These are phyloP conservation scores for Collybia sp. DNA, from an alignment of 768 basidiomycete genomes.

Conservation along the genomic window DNA sequence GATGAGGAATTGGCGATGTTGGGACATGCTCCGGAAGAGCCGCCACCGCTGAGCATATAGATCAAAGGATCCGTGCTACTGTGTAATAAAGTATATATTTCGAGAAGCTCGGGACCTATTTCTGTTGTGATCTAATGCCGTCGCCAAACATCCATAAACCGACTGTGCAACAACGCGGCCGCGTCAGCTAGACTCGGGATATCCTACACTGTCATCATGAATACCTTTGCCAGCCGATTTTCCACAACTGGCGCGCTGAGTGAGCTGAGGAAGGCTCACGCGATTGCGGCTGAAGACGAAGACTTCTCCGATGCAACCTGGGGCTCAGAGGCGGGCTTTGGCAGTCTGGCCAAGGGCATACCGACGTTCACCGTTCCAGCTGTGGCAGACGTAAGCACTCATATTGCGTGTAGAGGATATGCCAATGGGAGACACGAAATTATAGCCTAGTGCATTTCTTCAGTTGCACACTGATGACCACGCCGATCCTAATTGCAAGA, in stretches of 20 bases:
- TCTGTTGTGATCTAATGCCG: not conserved
- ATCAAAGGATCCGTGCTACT: too few species aligned
- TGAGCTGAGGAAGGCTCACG: slow-evolving; percentile 45
- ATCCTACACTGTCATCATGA: slow-evolving; percentile 47
- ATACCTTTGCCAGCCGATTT: slow-evolving; percentile 63
- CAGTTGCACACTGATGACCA: slow-evolving; percentile 93
- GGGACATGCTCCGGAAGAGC: slow-evolving; percentile 37
- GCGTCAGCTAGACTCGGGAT: slow-evolving; percentile 34
- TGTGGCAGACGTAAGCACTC: slow-evolving; percentile 65
- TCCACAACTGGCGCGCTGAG: slow-evolving; percentile 48
- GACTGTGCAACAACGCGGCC: slow-evolving; percentile 37
- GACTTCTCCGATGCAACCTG: slow-evolving; percentile 66
- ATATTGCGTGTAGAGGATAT: not conserved
- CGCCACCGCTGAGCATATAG: slow-evolving; percentile 47
- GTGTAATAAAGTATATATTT: too few species aligned
- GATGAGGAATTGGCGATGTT: slow-evolving; percentile 60
- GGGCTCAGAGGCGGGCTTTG: slow-evolving; percentile 84
- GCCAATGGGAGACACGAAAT: slow-evolving; percentile 4
- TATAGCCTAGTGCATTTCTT: slow-evolving; percentile 86
- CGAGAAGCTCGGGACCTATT: too few species aligned
- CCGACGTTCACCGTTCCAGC: slow-evolving; percentile 71
- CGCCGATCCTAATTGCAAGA: slow-evolving; percentile 89
- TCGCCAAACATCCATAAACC: slow-evolving; percentile 29
- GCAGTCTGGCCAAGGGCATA: slow-evolving; percentile 64
- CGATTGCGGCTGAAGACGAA: slow-evolving; percentile 53